Evolutionary conservation across 345 rosid genomes (phyloP).

Genomic region (Gossypium sturtianum): DNA sequence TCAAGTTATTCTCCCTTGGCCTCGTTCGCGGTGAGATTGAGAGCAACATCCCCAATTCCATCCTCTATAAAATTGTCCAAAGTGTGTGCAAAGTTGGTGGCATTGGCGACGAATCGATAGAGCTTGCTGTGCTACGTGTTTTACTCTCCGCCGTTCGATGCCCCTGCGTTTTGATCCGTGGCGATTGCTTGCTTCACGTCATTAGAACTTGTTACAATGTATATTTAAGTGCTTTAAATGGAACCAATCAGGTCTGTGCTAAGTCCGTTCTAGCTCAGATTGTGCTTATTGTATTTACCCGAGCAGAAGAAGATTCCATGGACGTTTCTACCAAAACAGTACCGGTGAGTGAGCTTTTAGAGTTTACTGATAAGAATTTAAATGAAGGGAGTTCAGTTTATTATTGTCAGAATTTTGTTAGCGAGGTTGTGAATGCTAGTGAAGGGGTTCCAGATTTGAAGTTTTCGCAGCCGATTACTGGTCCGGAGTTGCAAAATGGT

Average conservation of each 20-base stretch:
- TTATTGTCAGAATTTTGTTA: slow-evolving; percentile 67
- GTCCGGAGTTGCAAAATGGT: slow-evolving; percentile 39
- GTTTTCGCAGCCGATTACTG: slow-evolving; percentile 25
- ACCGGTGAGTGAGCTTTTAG: slow-evolving; percentile 64
- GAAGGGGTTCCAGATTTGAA: slow-evolving; percentile 54
- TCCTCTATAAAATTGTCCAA: slow-evolving; percentile 39
- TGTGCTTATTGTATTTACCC: slow-evolving; percentile 59
- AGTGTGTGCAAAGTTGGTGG: slow-evolving; percentile 52
- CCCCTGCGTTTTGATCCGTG: slow-evolving; percentile 66
- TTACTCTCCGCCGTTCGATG: slow-evolving; percentile 76
- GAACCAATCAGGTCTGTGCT: slow-evolving; percentile 97
- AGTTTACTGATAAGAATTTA: slow-evolving; percentile 78
- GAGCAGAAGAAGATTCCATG: slow-evolving; percentile 72
- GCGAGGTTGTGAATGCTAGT: slow-evolving; percentile 57
- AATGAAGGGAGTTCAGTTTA: slow-evolving; percentile 87
- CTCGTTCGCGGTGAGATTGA: slow-evolving; percentile 60
- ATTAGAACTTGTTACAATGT: slow-evolving; percentile 88
- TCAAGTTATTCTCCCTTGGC: slow-evolving; percentile 66
- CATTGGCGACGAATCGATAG: slow-evolving; percentile 71
- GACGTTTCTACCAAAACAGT: slow-evolving; percentile 45
- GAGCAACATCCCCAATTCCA: slow-evolving; percentile 21
- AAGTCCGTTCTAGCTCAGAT: slow-evolving; percentile 91
- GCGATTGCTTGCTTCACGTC: slow-evolving; percentile 65
- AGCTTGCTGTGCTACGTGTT: slow-evolving; percentile 69
- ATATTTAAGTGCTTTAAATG: slow-evolving; percentile 71